These are phyloP conservation scores for Dictyostelium capitatum DNA, from an alignment of 78 protist species.

Conservation along the genomic window DNA sequence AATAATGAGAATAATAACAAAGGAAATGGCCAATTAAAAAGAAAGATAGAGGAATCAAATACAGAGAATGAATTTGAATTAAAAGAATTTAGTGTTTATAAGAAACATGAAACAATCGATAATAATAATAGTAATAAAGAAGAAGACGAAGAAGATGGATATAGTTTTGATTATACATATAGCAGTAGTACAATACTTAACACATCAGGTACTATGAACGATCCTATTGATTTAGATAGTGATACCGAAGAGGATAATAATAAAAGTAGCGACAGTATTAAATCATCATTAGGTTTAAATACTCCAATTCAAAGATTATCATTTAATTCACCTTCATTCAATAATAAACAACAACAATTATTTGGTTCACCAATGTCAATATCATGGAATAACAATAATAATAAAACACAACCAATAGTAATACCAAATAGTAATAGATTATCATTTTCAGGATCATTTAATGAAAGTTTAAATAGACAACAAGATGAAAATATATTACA, in stretches of 20 bases:
- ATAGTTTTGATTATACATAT: slow-evolving; percentile 6
- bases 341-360: not conserved
- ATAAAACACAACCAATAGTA: too few species aligned
- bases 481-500: not conserved
- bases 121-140: not conserved
- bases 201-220: not conserved
- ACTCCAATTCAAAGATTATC: slow-evolving; percentile 3
- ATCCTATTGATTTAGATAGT: not conserved
- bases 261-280: not conserved
- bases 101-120: not conserved
- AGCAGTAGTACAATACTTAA: not conserved
- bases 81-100: not conserved
- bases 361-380: slow-evolving; percentile 11
- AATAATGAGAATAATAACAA: not conserved
- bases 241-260: not conserved
- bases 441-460: not conserved
- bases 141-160: not conserved
- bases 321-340: not conserved
- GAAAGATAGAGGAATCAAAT: slow-evolving; percentile 6
- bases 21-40: not conserved
- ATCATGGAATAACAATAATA: not conserved
- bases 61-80: not conserved
- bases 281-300: not conserved
- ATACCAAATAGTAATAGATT: not conserved
- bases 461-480: too few species aligned